Evolutionary conservation across 1,284 basidiomycete genomes (phyloP), one percentile per base, ranked within the genome.

Genomic region (Heimioporus retisporus): DNA sequence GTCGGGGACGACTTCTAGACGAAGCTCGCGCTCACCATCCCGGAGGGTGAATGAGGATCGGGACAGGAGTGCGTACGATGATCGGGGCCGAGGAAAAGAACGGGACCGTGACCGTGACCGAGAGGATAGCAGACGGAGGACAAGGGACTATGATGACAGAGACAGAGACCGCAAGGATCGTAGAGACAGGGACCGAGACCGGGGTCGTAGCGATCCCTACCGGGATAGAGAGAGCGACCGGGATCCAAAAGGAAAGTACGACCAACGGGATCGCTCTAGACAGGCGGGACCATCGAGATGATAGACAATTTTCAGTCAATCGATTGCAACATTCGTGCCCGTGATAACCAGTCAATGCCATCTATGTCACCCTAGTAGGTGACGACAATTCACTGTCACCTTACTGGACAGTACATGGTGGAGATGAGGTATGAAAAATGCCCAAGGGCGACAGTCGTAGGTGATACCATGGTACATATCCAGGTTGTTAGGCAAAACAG

Each of bases 11-110:
- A 66, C 44, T 61, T 79, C 75, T 55, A 64, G 76, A 71, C 62
- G 72, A 66, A 50, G 68, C 64, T 71, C 79, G 65, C 65, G 79
- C 71, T 75, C 79, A 57, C 71, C 81, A 57, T 63, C 72, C 51
- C 66, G 65, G n/a, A 68, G 65, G 65, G 71, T 70, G 19, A 66
- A 67, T 51, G 67, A 63, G 23, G 65, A 66, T 19, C 68, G 65
- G 21, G 68, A 66, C 42, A 61, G 65, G 61, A 61, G 60, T 23
- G 23, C 51, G 23, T 54, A 54, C 51, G 51, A 54, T 43, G 77
- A 80, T 35, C 69, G 77, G 10, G 72, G 79, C 14, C 67, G 73
- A 50, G 76, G 81, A 43, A 72, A 72, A 11, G 79, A 80, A 59
- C 60, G 67, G 19, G 71, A 76, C 61, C 68, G 69, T 31, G 70